Evolutionary conservation across 495 filamentous ascomycete species (phyloP), one percentile per base, ranked within the genome.

Genomic region (Clavariopsis aquatica): DNA sequence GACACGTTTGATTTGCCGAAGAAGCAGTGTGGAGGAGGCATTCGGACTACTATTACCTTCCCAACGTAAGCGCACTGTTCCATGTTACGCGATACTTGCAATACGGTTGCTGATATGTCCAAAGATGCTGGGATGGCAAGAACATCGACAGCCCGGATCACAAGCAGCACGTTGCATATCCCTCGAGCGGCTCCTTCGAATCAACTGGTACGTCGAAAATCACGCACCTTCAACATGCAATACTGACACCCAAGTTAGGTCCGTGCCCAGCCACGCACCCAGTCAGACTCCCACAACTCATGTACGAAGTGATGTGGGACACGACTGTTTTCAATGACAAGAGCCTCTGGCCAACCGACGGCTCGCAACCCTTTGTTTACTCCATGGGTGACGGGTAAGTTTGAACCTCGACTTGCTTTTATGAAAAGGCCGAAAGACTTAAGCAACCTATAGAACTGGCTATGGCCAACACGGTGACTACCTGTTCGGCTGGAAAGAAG

Each of bases 261-360:
- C 51, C 71, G 49, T 82, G 80, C 75, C 80, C 80, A 0, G 68
- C 79, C 13, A 76, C 77, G 0, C 80, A 82, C 70, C 79, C 80
- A 9, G 74, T 82, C 26, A 68, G 71, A 0, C 64, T 67, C 41
- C 79, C 80, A 6, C 80, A 82, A 68, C 70, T 82, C 34, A 80
- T 81, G 76, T 80, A 78, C 66, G 80, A 82, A 63, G 79, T 82
- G 8, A 78, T 82, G 46, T 82, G 79, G 80, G 78, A 80, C 49
- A 80, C 77, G 0, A 75, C 72, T 15, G 65, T 51, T 9, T 82
- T 82, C 47, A 80, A 79, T 26, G 63, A 75, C 59, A 70, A 69
- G 27, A 63, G 57, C 10, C 27, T 77, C 3, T 82, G 76, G 80
- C 79, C 78, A 12, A 53, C 68, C 24, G 75, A 77, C 64, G 77